Base-by-base conservation (phyloP, 768 basidiomycete species). In the Gloeostereum incarnatum region DNA sequence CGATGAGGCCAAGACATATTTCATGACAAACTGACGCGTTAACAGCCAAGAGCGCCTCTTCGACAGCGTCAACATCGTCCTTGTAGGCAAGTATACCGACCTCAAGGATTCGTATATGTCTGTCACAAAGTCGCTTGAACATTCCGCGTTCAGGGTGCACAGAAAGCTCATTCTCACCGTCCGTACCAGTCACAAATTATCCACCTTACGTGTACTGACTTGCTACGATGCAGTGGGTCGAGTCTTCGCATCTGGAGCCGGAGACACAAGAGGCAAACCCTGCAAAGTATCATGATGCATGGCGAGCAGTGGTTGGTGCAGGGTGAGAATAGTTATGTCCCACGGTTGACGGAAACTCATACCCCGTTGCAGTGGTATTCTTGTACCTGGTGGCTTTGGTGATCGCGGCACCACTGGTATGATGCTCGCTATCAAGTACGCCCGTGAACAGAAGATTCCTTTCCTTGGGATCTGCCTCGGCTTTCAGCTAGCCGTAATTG, bases 61-160 rank as follows among this genome's bases (percentile, higher is more conserved):
- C 55, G 93, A 98, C 49, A 72, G 74, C 6, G 91, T 96, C 31
- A 76, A 75, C 31, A 85, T 99, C 45, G 90, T 83, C 16, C 69
- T 99, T 36, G 93, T 99, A 11, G 94, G 94, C 31, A 99, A 99
- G 62, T 99, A 99, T 66, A 97, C 92, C 9, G 81, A 90, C 47
- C 68, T 98, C 33, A 88, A 91, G 60, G 94, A 99, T 59, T 96
- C 93, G 19, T 99, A 99, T 58, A 98, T 97, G 89, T 91, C 87
- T 20, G 94, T 99, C 40, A 81, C 80, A 52, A 99, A 99, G 68
- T 78, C 96, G 16, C 69, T 99, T 24, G 94, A 99, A 60, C 94
- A 99, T 59, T 92, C 93, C 4, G 89, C 93, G 1, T 90, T 98
- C 65, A 78, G 90, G 30, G 86, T 94, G 39, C 85, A 79, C 40